Base-by-base conservation (phyloP, 2,329 filamentous ascomycete species). In the Byssothecium circinans region DNA sequence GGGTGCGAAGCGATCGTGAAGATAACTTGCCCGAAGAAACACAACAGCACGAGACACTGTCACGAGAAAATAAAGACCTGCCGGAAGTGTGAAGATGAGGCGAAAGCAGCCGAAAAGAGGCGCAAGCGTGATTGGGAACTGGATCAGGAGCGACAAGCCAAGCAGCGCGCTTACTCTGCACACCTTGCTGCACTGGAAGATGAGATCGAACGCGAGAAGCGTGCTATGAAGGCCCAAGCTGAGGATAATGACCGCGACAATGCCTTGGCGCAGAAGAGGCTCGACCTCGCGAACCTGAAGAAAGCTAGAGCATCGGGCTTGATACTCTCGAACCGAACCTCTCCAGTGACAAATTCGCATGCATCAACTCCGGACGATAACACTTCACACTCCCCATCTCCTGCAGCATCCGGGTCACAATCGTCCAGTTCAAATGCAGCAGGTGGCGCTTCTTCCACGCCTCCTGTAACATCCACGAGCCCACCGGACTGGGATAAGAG, bases 121-220 rank as follows among this genome's bases (percentile, higher is more conserved):
- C 67, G 67, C 2, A 64, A 73, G 56, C 72, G 76, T 36, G 76
- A 81, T 50, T 61, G 78, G 4, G 63, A 80, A 15, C 68, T 86
- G 0, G 82, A 86, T 41, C 60, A 68, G 18, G 70, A 73, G 4
- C 72, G 81, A 0, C 65, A 77, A 1, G 58, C 58, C 2, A 74
- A 70, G 1, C 75, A 83, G 43, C 64, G 67, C 1, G 64, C 64
- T 0, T 83, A 84, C 53, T 65, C 67, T 0, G 47, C 58, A 1
- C 53, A 80, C 27, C 60, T 86, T 1, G 69, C 75, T 25, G 60
- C 74, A 11, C 67, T 84, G 1, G 67, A 83, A 15, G 82, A 81
- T n/a, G 76, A 83, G 43, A 75, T 84, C 6, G 74, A 75, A 1
- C 76, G 76, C 37, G 64, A 78, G 15, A 72, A 73, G 6, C 75